A percentile compares a stretch with the other conserved stretches of the same genome.
phyloP scores from a whole-genome alignment of 306 rosid genomes.

The Canavalia gladiata region DNA sequence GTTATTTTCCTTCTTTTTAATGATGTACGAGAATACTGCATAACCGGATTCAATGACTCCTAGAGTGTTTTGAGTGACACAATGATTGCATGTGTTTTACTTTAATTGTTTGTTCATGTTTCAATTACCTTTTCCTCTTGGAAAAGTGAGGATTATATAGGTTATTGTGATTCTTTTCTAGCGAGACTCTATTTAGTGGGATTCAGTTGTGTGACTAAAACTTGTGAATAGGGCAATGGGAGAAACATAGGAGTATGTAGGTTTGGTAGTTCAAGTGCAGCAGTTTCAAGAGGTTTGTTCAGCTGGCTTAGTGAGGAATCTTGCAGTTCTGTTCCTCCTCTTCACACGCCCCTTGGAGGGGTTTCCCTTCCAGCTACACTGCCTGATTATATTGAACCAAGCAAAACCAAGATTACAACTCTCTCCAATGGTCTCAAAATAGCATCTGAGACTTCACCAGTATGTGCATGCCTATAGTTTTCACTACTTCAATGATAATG shows the following conservation, averaged over 20 bases:
- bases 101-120: neutral
- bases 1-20: neutral
- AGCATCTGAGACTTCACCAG: constrained; percentile 25
- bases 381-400: constrained; percentile 31
- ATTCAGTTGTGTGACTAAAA: constrained; percentile 14
- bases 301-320: constrained; percentile 19
- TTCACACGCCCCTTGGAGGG: constrained; percentile 11
- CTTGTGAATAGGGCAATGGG: constrained; percentile 3
- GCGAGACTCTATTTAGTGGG: neutral
- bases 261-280: neutral
- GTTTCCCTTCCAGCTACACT: constrained; percentile 24
- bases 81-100: neutral
- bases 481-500: neutral
- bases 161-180: neutral
- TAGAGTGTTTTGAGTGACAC: neutral
- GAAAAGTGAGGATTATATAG: neutral
- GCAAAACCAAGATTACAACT: constrained; percentile 28
- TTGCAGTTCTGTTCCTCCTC: constrained; percentile 5
- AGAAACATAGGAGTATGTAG: neutral
- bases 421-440: constrained; percentile 27
- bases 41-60: constrained; percentile 1
- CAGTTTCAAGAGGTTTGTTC: neutral
- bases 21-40: neutral
- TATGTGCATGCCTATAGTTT: neutral
- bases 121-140: constrained; percentile 5